Evolutionary conservation across 2,329 filamentous ascomycete genomes (phyloP).

Genomic region (Penicillium sp.): DNA sequence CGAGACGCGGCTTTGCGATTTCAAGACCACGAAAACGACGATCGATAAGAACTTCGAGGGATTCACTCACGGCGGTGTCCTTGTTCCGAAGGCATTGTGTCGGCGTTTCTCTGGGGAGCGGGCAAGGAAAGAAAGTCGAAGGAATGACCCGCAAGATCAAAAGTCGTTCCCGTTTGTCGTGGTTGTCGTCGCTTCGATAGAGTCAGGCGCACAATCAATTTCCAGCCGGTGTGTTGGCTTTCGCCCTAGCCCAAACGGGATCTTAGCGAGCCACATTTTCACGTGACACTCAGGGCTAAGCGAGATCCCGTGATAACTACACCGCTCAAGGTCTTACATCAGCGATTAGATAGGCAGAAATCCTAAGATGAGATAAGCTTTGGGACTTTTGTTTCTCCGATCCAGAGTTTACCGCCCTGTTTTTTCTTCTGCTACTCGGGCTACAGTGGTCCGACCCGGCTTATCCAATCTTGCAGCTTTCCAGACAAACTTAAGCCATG

Average conservation of each 20-base stretch:
- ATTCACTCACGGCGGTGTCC: conserved; percentile 79
- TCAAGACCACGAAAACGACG: conserved; percentile 11
- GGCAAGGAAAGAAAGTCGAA: conserved; percentile 43
- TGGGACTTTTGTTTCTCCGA: conserved; percentile 4
- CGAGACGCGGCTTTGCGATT: conserved; percentile 7
- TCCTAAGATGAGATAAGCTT: conserved; percentile 4
- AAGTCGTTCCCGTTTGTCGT: conserved; percentile 36
- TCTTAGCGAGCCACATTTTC: conserved; percentile 32
- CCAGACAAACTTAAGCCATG: conserved; percentile 24
- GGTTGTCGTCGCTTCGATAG: conserved; percentile 43
- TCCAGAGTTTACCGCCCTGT: not conserved
- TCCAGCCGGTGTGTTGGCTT: conserved; percentile 31
- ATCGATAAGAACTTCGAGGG: conserved; percentile 18
- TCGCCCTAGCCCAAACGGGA: conserved; percentile 34
- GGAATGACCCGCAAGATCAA: conserved; percentile 38
- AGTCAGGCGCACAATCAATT: conserved; percentile 41
- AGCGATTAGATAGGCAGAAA: conserved; percentile 23
- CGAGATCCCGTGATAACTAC: conserved; percentile 25
- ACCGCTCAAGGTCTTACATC: conserved; percentile 13
- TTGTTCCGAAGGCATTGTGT: conserved; percentile 84
- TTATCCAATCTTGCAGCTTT: conserved; percentile 10
- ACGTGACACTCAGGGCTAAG: conserved; percentile 28
- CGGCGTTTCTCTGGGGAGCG: conserved; percentile 46
- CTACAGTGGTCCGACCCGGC: conserved; percentile 32
- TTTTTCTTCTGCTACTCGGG: conserved; percentile 24